These are phyloP conservation scores for Penicillium cosmopolitanum DNA, from an alignment of 495 filamentous ascomycete genomes.

Conservation along the genomic window DNA sequence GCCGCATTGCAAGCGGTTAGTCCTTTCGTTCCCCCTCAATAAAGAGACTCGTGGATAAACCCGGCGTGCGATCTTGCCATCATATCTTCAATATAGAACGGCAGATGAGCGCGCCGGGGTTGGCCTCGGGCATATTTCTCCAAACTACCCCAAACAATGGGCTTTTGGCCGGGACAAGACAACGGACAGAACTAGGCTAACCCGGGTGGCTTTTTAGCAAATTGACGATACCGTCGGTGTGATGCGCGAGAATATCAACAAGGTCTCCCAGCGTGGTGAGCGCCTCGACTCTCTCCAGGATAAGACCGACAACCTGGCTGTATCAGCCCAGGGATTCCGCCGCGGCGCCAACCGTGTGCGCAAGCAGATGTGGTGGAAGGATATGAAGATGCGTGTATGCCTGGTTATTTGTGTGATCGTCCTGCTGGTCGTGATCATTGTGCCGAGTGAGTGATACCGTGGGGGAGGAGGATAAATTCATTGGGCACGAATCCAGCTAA, in stretches of 20 bases:
- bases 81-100: neutral
- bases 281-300: conserved; percentile 87
- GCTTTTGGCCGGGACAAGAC: no score
- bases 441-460: conserved; percentile 67
- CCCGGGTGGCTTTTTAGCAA: conserved; percentile 63
- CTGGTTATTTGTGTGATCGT: conserved; percentile 86
- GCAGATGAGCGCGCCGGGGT: neutral
- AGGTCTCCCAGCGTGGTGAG: conserved; percentile 88
- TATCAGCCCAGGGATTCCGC: conserved; percentile 90
- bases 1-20: conserved; percentile 81
- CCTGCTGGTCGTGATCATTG: conserved; percentile 87
- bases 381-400: conserved; percentile 99
- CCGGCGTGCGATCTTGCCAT: neutral
- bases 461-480: neutral
- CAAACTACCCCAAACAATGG: neutral
- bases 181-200: conserved; percentile 23
- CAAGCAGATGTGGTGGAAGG: conserved; percentile 95
- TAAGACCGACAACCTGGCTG: conserved; percentile 92
- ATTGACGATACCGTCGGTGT: conserved; percentile 91
- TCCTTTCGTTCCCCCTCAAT: conserved; percentile 15
- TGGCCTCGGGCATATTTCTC: neutral
- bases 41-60: neutral
- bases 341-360: conserved; percentile 92
- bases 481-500: neutral
- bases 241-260: conserved; percentile 94